A percentile compares a stretch with the other conserved stretches of the same genome.
Conservation (phyloP, 768 basidiomycete genomes). For the Mrakia blollopis region DNA sequence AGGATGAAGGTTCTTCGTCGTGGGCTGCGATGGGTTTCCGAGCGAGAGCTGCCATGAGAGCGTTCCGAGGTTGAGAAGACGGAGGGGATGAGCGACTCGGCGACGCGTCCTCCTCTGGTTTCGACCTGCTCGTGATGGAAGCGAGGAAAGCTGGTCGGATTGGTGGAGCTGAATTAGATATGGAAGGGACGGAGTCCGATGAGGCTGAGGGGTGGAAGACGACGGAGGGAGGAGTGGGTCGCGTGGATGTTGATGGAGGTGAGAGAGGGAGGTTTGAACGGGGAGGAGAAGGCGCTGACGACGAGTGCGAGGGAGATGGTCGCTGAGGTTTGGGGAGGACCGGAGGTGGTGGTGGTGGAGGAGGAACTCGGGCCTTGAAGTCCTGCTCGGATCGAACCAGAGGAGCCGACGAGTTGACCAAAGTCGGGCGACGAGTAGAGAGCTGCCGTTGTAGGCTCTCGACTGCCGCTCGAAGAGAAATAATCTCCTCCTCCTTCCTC, state of each 20-base stretch:
- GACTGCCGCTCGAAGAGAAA: conserved; percentile 46
- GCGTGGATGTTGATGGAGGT: conserved; percentile 34
- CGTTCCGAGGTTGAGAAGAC: neutral
- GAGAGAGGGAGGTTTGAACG: conserved; percentile 33
- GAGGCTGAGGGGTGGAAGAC: neutral
- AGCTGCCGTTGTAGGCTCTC: conserved; percentile 37
- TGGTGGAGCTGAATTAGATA: neutral
- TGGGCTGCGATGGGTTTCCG: neutral
- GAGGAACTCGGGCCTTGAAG: conserved; percentile 60
- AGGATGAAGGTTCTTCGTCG: neutral
- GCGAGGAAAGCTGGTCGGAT: conserved; percentile 2
- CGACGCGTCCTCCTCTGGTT: neutral
- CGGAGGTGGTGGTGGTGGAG: conserved; percentile 17
- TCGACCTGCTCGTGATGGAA: neutral
- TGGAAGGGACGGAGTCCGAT: neutral
- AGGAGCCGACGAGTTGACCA: neutral
- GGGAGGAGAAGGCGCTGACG: conserved; percentile 33
- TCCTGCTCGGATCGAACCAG: conserved; percentile 56
- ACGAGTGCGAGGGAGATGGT: neutral
- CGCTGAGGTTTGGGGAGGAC: too few species aligned
- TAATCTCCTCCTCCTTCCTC: conserved; percentile 64
- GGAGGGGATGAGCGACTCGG: neutral
- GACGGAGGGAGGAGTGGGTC: neutral
- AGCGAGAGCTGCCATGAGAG: conserved; percentile 25
- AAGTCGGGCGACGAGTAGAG: conserved; percentile 45